Conservation (phyloP, 2,329 filamentous ascomycete genomes). For the Chrysoporthe deuterocubensis region DNA sequence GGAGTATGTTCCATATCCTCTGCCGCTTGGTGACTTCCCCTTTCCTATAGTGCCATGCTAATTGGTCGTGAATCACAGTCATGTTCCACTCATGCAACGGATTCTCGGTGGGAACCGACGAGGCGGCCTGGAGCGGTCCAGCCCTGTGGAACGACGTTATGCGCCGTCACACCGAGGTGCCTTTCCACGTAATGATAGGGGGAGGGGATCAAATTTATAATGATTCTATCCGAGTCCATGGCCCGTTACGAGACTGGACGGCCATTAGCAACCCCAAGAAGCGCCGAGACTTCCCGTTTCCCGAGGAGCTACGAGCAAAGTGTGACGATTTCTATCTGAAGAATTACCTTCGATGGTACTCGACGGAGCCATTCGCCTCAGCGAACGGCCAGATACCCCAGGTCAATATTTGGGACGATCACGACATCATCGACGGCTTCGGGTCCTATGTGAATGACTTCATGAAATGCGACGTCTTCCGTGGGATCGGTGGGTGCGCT, state of each 20-base stretch:
- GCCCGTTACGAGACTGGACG: slow-evolving; percentile 82
- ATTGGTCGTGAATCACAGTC: slow-evolving; percentile 10
- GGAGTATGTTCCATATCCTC: slow-evolving; percentile 70
- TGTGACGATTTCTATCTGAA: slow-evolving; percentile 91
- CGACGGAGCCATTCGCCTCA: slow-evolving; percentile 79
- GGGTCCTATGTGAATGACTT: slow-evolving; percentile 94
- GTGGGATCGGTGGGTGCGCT: slow-evolving; percentile 86
- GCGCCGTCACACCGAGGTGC: slow-evolving; percentile 75
- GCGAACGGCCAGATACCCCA: slow-evolving; percentile 93
- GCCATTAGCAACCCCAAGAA: slow-evolving; percentile 81
- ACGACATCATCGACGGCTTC: slow-evolving; percentile 73
- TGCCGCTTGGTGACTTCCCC: no score
- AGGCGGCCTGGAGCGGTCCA: slow-evolving; percentile 85
- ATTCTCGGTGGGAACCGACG: slow-evolving; percentile 86
- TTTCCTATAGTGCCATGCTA: background rate
- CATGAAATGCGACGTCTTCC: slow-evolving; percentile 89
- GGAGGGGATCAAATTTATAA: slow-evolving; percentile 98
- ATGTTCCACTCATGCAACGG: slow-evolving; percentile 94
- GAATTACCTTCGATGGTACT: slow-evolving; percentile 86
- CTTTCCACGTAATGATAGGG: slow-evolving; percentile 96
- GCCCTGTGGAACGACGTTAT: slow-evolving; percentile 94
- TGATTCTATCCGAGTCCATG: slow-evolving; percentile 84
- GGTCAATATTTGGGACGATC: slow-evolving; percentile 98
- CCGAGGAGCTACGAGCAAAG: slow-evolving; percentile 76
- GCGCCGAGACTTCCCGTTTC: slow-evolving; percentile 78